phyloP scores from a whole-genome alignment of 306 rosid genomes.

The Vigna trinervia region DNA sequence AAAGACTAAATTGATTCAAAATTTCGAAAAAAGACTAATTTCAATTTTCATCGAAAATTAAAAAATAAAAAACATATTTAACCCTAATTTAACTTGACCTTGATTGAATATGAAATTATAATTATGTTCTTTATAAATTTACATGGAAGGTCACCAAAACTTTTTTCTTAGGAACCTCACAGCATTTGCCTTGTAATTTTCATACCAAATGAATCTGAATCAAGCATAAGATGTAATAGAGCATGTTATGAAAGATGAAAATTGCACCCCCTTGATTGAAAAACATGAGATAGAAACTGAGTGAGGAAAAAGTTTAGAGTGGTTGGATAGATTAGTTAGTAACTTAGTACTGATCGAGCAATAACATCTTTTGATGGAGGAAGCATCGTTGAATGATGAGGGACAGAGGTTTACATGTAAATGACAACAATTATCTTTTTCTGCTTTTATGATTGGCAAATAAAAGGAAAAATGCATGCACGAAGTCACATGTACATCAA shows the following conservation, averaged over 20 bases:
- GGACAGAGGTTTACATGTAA: constrained; percentile 1
- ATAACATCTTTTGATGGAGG: constrained; percentile 41
- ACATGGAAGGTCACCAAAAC: no score
- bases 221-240: no score
- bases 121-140: no score
- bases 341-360: constrained; percentile 39
- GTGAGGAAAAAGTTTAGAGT: not conserved
- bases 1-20: no score
- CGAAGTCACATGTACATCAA: constrained; percentile 44
- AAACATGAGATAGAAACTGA: not conserved
- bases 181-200: no score
- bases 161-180: no score
- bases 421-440: constrained; percentile 42
- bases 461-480: constrained; percentile 39
- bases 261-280: not conserved
- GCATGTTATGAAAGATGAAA: no score
- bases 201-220: no score
- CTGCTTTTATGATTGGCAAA: constrained; percentile 46
- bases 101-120: accelerated
- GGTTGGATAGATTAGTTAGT: constrained; percentile 10
- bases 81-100: no score
- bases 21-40: no score
- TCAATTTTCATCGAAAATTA: no score
- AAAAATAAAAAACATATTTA: no score
- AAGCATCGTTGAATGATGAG: constrained; percentile 42